Conservation (phyloP, 345 rosid species). For the Syzygium aromaticum region DNA sequence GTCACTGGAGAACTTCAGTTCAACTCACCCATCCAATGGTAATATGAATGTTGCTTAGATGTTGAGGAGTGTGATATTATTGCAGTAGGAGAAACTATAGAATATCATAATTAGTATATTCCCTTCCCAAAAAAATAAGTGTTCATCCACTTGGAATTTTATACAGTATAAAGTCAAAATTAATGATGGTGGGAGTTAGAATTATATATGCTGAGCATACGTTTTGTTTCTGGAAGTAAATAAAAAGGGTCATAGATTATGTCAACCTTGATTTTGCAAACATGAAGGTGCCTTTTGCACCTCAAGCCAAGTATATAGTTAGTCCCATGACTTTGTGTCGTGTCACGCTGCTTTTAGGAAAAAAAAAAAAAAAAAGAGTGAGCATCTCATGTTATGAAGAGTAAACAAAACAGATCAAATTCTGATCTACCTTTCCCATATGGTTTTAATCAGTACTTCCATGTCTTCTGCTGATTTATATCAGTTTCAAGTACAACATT, state of each 20-base stretch:
- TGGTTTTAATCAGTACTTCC: background rate
- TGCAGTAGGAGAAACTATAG: background rate
- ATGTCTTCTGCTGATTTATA: background rate
- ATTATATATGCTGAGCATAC: background rate
- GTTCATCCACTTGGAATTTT: background rate
- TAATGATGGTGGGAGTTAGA: background rate
- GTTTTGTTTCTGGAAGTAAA: background rate
- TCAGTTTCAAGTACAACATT: background rate
- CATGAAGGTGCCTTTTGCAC: background rate
- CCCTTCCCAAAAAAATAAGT: background rate
- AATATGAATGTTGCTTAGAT: background rate
- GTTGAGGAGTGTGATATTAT: background rate
- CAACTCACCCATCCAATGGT: background rate
- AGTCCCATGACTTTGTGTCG: background rate
- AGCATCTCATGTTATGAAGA: background rate
- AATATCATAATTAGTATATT: background rate
- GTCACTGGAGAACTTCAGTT: background rate
- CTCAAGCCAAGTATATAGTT: background rate
- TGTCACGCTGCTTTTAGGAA: background rate
- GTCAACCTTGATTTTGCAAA: background rate
- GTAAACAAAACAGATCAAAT: background rate
- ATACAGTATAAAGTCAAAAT: background rate
- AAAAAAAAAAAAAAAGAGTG: background rate
- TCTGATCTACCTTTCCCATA: background rate
- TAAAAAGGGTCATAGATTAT: background rate